Evolutionary conservation across 352 stramenopile species (phyloP).

Genomic region (Globisporangium splendens): DNA sequence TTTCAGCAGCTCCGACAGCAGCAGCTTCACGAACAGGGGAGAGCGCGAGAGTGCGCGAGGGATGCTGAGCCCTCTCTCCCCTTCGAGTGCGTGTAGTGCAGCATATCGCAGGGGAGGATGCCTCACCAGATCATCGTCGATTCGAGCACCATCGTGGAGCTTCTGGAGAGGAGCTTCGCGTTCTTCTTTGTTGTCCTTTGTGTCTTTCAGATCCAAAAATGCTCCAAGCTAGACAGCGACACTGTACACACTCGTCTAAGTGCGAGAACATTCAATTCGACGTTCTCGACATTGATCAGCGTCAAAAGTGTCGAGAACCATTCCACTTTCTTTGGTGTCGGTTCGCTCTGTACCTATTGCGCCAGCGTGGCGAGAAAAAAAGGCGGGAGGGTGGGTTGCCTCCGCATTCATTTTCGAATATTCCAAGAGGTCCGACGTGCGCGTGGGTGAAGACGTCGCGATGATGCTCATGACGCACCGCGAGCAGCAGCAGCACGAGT

Average conservation of each 20-base stretch:
- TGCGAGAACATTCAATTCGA: not conserved
- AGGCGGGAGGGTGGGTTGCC: not conserved
- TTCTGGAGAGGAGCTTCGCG: conserved; percentile 2
- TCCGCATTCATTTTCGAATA: conserved; percentile 5
- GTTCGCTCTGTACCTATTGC: conserved; percentile 9
- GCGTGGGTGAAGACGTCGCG: not conserved
- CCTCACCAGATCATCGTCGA: conserved; percentile 87
- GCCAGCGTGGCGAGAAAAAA: not conserved
- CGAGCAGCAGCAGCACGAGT: conserved; percentile 12
- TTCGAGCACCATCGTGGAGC: conserved; percentile 77
- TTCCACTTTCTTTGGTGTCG: not conserved
- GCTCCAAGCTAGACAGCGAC: not conserved
- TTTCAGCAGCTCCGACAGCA: not conserved
- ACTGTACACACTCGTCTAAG: not conserved
- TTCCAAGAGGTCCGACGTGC: conserved; percentile 8
- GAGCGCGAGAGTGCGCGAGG: not conserved
- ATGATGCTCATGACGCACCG: conserved; percentile 10
- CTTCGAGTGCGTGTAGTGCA: too few species aligned
- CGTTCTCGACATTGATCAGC: not conserved
- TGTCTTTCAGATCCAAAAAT: conserved; percentile 13
- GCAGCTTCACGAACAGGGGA: not conserved
- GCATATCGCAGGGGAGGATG: too few species aligned
- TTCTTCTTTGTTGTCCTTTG: conserved; percentile 9
- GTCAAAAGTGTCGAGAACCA: not conserved
- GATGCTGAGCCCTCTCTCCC: too few species aligned